These are phyloP conservation scores for Pythium scleroteichum DNA, from an alignment of 352 stramenopile genomes.

Conservation along the genomic window DNA sequence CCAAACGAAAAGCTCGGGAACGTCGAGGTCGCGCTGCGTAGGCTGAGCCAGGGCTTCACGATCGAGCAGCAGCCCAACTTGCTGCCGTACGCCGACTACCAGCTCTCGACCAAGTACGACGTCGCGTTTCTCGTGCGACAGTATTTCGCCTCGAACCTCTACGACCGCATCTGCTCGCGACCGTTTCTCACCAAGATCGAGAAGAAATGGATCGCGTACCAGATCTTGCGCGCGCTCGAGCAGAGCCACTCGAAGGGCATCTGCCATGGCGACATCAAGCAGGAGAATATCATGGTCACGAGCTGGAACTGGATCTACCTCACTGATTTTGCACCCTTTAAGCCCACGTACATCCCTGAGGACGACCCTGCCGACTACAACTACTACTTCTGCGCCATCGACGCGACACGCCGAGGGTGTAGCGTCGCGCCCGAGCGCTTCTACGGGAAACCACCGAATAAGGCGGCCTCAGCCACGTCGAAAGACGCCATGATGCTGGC, in stretches of 20 bases:
- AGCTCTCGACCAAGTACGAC: conserved; percentile 77
- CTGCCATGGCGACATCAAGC: conserved; percentile 97
- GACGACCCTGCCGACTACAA: conserved; percentile 96
- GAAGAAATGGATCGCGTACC: conserved; percentile 98
- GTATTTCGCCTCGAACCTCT: conserved; percentile 96
- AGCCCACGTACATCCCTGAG: conserved; percentile 94
- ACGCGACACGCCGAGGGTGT: conserved; percentile 88
- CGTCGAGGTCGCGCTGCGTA: conserved; percentile 55
- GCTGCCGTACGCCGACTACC: conserved; percentile 80
- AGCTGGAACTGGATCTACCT: conserved; percentile 98
- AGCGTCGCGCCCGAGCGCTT: conserved; percentile 97
- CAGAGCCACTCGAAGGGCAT: conserved; percentile 92
- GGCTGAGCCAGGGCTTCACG: conserved; percentile 55
- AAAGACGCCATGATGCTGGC: conserved; percentile 55
- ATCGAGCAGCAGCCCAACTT: conserved; percentile 80
- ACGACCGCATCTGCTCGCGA: conserved; percentile 95
- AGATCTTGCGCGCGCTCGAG: conserved; percentile 94
- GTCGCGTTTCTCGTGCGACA: conserved; percentile 95
- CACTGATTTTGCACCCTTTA: conserved; percentile 96
- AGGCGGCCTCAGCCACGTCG: conserved; percentile 32
- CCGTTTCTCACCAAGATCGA: conserved; percentile 95
- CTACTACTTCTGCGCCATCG: conserved; percentile 92
- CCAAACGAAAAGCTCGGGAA: conserved; percentile 62
- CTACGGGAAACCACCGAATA: conserved; percentile 39
- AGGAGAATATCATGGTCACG: conserved; percentile 98